Conservation (phyloP, 2,329 filamentous ascomycete species). For the Colletotrichum tropicale region DNA sequence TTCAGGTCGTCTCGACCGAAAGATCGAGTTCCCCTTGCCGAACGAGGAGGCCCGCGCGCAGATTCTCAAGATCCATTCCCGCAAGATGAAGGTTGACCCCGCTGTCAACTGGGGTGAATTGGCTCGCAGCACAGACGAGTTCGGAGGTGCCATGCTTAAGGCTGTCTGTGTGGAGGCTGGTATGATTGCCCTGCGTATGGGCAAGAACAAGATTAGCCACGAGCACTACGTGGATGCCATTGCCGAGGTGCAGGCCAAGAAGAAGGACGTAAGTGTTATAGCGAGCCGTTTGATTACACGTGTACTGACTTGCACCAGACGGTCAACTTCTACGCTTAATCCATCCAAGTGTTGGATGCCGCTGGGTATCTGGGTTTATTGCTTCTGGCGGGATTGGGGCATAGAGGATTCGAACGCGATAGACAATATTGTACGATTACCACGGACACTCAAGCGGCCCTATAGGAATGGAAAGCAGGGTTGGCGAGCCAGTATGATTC, state of each 20-base stretch:
- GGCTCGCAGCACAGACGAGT: conserved; percentile 96
- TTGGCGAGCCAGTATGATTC: background rate
- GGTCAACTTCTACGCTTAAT: conserved; percentile 61
- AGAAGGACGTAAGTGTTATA: conserved; percentile 75
- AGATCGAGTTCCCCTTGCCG: conserved; percentile 97
- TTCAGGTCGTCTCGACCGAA: conserved; percentile 90
- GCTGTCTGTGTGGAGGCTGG: conserved; percentile 98
- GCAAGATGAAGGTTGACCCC: conserved; percentile 97
- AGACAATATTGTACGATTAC: conserved; percentile 22
- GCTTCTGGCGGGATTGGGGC: conserved; percentile 17
- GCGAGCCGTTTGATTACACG: background rate
- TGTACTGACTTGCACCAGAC: conserved; percentile 45
- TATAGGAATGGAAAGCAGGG: conserved; percentile 20
- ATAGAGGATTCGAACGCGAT: conserved; percentile 21
- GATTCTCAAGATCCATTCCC: conserved; percentile 95
- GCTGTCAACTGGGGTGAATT: conserved; percentile 95
- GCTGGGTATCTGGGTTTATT: conserved; percentile 11
- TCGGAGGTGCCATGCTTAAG: conserved; percentile 96
- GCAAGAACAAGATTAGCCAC: conserved; percentile 95
- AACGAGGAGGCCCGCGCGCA: conserved; percentile 98
- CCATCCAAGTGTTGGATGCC: background rate
- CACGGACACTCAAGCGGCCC: conserved; percentile 17
- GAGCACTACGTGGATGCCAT: conserved; percentile 99
- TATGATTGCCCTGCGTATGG: conserved; percentile 96
- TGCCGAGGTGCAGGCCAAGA: conserved; percentile 92